Conservation (phyloP, 306 rosid species). For the Sicyos baderoa region DNA sequence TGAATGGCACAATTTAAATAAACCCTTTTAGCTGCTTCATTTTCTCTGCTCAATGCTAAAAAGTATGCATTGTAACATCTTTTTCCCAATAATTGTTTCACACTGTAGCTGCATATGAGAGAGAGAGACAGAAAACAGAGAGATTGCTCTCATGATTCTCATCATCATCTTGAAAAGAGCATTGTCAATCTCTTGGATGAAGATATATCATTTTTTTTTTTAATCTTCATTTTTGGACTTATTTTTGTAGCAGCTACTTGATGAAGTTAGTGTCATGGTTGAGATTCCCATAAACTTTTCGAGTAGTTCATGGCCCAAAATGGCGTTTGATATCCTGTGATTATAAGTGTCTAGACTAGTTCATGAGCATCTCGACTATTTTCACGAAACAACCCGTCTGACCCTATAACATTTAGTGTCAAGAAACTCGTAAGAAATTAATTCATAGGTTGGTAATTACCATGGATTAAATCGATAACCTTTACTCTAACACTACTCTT, state of each 20-base stretch:
- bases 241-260: background rate
- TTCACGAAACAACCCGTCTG: too few species aligned
- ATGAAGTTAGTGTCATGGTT: background rate
- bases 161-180: constrained; percentile 7
- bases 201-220: background rate
- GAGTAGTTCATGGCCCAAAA: background rate
- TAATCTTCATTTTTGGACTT: background rate
- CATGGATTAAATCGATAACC: too few species aligned
- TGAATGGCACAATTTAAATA: constrained; percentile 17
- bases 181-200: background rate
- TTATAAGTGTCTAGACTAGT: too few species aligned
- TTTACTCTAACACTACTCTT: background rate
- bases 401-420: too few species aligned
- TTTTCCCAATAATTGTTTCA: background rate
- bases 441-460: too few species aligned
- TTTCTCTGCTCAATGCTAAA: constrained; percentile 17
- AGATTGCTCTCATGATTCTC: constrained; percentile 3
- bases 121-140: background rate
- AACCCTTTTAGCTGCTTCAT: constrained; percentile 16
- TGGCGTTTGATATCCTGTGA: too few species aligned
- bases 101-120: background rate
- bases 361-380: too few species aligned
- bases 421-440: too few species aligned
- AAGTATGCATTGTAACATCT: constrained; percentile 13
- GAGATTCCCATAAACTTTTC: background rate